These are phyloP conservation scores for Plantago major DNA, from an alignment of 257 asterid species.

Conservation along the genomic window DNA sequence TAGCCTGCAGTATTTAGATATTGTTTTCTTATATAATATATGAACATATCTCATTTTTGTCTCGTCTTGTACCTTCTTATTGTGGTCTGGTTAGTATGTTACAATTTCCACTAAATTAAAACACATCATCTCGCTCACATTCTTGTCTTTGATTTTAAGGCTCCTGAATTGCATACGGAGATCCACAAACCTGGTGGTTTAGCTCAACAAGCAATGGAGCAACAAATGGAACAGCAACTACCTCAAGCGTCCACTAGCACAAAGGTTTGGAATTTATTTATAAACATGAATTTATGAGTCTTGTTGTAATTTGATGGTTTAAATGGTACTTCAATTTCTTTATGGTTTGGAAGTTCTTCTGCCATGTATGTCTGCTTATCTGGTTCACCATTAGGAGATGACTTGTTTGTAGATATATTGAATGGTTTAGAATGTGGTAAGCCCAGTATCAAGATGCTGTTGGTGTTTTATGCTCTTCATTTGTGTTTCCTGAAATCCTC, in stretches of 20 bases:
- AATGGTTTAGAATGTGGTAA: not conserved
- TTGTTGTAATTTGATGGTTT: too few species aligned
- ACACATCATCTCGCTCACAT: not conserved
- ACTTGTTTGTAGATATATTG: not conserved
- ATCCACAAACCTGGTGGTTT: conserved; percentile 59
- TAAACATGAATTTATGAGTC: not conserved
- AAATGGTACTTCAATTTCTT: too few species aligned
- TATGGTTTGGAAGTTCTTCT: too few species aligned
- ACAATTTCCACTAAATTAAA: not conserved
- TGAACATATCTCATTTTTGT: too few species aligned
- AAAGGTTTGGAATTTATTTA: conserved; percentile 32
- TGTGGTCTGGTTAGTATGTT: too few species aligned
- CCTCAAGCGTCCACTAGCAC: conserved; percentile 49
- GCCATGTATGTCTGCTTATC: too few species aligned
- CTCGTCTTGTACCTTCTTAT: too few species aligned
- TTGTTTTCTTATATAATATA: too few species aligned
- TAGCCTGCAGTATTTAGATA: too few species aligned
- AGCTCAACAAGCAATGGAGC: conserved; percentile 50
- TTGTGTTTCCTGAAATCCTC: too few species aligned
- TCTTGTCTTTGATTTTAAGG: conserved; percentile 25
- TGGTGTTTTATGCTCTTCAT: not conserved
- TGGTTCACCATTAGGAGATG: too few species aligned
- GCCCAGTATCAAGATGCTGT: not conserved
- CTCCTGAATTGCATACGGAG: conserved; percentile 59
- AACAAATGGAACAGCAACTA: conserved; percentile 35